Evolutionary conservation across 129 eudicot genomes (phyloP).

Genomic region (Pittosporum tobira): DNA sequence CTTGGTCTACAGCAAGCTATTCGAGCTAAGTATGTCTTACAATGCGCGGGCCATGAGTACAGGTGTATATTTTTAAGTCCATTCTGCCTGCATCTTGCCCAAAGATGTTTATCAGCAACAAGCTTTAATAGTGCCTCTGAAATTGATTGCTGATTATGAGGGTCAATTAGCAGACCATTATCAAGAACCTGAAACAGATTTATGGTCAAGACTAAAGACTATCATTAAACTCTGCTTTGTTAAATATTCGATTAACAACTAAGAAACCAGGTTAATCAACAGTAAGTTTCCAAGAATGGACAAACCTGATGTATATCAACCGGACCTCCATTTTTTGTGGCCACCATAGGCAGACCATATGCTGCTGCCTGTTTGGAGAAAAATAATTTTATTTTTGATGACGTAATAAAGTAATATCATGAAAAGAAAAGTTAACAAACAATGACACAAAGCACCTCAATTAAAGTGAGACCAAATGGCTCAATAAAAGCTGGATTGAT

Average conservation of each 20-base stretch:
- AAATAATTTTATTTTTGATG: not conserved
- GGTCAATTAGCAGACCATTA: slow-evolving; percentile 92
- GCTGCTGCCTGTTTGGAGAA: slow-evolving; percentile 88
- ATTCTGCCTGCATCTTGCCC: slow-evolving; percentile 89
- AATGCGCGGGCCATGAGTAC: slow-evolving; percentile 98
- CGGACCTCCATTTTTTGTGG: slow-evolving; percentile 98
- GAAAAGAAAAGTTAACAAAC: not conserved
- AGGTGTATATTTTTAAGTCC: slow-evolving; percentile 93
- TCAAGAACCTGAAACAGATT: slow-evolving; percentile 67
- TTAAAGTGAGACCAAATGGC: slow-evolving; percentile 95
- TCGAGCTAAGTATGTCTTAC: slow-evolving; percentile 69
- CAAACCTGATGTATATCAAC: slow-evolving; percentile 91
- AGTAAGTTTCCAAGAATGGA: no score
- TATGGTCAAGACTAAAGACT: not conserved
- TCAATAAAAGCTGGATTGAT: slow-evolving; percentile 97
- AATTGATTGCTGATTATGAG: slow-evolving; percentile 84
- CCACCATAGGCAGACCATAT: slow-evolving; percentile 94
- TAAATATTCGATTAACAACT: no score
- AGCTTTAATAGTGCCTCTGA: slow-evolving; percentile 88
- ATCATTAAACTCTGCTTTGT: no score
- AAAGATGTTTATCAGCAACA: slow-evolving; percentile 93
- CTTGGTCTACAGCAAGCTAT: slow-evolving; percentile 89
- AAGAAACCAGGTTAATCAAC: no score
- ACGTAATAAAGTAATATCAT: not conserved
- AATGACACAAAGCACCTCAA: slow-evolving; percentile 63